Evolutionary conservation across 768 basidiomycete species (phyloP).

Genomic region (Russula brevipes): DNA sequence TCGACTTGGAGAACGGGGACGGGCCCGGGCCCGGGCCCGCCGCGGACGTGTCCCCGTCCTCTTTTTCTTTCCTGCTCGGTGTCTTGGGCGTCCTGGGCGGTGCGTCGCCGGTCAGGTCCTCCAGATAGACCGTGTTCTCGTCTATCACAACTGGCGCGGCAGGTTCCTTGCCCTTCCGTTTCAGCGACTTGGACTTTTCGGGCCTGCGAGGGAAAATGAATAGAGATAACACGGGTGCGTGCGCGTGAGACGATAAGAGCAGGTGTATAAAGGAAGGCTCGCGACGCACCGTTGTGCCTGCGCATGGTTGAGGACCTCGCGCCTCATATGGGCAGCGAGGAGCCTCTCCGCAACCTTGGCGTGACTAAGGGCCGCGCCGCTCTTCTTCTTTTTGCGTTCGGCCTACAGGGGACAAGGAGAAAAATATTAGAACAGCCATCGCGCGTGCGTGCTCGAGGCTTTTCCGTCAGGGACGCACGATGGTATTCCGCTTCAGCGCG

Average conservation of each 20-base stretch:
- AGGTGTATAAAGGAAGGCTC: too few relatives aligned
- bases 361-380: conserved; percentile 82
- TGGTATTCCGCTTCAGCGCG: conserved; percentile 77
- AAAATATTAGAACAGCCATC: conserved; percentile 14
- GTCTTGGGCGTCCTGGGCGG: conserved; percentile 48
- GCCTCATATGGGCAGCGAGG: conserved; percentile 87
- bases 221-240: not conserved
- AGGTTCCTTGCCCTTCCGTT: conserved; percentile 45
- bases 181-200: conserved; percentile 25
- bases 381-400: conserved; percentile 87
- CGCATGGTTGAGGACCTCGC: conserved; percentile 73
- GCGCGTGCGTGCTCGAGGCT: not conserved
- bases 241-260: not conserved
- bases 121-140: conserved; percentile 79
- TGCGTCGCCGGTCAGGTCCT: conserved; percentile 63
- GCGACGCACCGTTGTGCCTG: conserved; percentile 39
- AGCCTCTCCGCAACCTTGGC: conserved; percentile 85
- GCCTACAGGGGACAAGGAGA: conserved; percentile 41
- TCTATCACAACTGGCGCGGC: conserved; percentile 51
- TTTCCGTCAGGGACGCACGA: conserved; percentile 47
- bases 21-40: conserved; percentile 31
- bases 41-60: conserved; percentile 21
- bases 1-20: conserved; percentile 51
- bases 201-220: not conserved
- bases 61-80: conserved; percentile 20